Conservation (phyloP, 768 basidiomycete species). For the Chiua virens region DNA sequence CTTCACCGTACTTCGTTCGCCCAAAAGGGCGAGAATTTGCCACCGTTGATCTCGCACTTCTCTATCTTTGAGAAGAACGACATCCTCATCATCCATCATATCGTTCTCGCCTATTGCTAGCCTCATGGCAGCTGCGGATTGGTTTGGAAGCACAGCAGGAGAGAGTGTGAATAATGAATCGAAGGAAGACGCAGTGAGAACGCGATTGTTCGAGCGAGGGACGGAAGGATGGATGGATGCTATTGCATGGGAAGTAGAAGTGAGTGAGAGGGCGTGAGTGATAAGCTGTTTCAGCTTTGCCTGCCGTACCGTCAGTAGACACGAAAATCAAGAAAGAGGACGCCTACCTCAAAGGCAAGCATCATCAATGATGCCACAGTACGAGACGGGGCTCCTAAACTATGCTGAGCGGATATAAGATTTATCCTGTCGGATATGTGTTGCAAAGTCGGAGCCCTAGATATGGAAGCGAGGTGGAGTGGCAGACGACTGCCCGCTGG, state of each 20-base stretch:
- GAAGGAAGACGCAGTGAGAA: constrained; percentile 70
- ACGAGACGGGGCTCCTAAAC: constrained; percentile 58
- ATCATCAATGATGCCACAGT: constrained; percentile 68
- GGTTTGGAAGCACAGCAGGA: constrained; percentile 76
- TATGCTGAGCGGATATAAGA: constrained; percentile 78
- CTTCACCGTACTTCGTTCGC: constrained; percentile 70
- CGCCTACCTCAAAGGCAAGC: constrained; percentile 72
- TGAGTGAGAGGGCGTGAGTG: constrained; percentile 75
- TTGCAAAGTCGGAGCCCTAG: constrained; percentile 70
- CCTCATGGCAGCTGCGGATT: constrained; percentile 74
- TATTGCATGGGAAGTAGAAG: constrained; percentile 73
- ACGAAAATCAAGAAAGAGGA: not conserved
- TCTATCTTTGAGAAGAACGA: constrained; percentile 55
- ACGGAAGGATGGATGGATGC: constrained; percentile 68
- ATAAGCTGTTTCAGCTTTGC: constrained; percentile 84
- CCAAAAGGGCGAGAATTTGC: constrained; percentile 76
- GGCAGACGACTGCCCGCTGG: constrained; percentile 70
- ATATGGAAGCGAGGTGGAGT: constrained; percentile 71
- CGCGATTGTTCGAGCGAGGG: constrained; percentile 36
- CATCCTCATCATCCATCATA: constrained; percentile 44
- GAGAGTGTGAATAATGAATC: constrained; percentile 76
- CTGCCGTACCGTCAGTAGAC: constrained; percentile 33
- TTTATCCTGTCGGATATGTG: constrained; percentile 80
- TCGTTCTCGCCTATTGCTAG: constrained; percentile 59
- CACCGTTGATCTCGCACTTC: constrained; percentile 69